Evolutionary conservation across 345 rosid genomes (phyloP), one percentile per base, ranked within the genome.

Genomic region (Luvunga scandens): DNA sequence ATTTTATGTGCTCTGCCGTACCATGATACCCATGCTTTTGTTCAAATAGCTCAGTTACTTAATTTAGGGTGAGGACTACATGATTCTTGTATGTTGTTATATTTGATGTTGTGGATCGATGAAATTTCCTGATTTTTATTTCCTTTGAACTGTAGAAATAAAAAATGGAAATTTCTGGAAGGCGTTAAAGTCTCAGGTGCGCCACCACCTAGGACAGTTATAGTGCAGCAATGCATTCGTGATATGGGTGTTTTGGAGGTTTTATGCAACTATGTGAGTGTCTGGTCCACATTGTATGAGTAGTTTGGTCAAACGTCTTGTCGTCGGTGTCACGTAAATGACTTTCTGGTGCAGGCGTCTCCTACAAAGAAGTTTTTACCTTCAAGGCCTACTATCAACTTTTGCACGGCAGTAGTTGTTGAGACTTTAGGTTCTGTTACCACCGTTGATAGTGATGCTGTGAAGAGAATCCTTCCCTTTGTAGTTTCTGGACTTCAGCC

Each of bases 151-250:
- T 85, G 76, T 86, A 94, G 97, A 31, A 91, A 94, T 87, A 86
- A 85, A 73, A 96, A 88, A 85, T 96, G 99, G 98, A 96, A 83
- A 61, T 96, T 94, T 91, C 82, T 94, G 67, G 94, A 91, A 19
- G 98, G 91, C 30, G 94, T 92, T 74, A 91, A 91, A 81, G 87
- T 78, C n/a, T 89, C 97, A 0, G 99, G 98, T 80, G 98, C 98
- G 24, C 91, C 97, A 25, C 94, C 90, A 38, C 97, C 99, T 62
- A 89, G 98, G 74, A 82, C 83, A 76, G 88, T 96, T 72, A 77
- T 92, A 18, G 98, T 96, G 87, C 98, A 94, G 88, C 98, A 96
- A 77, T 92, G 95, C 81, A 80, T 89, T 69, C 88, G 93, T 70
- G 98, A 94, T 80, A 83, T 78, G 94, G 94, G 94, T 71, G 90